Base-by-base conservation (phyloP, 1,284 basidiomycete species). In the Microbotryomycetes sp. region DNA sequence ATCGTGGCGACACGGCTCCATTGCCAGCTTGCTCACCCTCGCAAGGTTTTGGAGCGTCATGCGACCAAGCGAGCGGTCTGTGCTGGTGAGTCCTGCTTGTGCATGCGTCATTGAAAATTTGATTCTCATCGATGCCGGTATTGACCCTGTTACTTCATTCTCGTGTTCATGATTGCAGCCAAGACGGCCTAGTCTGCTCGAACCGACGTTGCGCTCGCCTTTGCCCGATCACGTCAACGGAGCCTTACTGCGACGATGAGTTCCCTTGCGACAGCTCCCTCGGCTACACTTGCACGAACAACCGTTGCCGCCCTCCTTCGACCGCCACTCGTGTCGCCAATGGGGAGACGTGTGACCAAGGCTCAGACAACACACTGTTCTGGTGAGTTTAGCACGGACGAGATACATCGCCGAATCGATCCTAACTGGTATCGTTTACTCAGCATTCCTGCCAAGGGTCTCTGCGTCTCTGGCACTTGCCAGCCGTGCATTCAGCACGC, bases 281-380 rank as follows among this genome's bases (percentile, higher is more conserved):
- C 46, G 67, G 67, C 52, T 68, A 68, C 62, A 55, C 36, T 3
- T 68, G 67, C 50, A 58, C 54, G 30, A 52, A 54, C 51, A 62
- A 56, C n/a, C 64, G 62, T 4, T 68, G 67, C 50, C 54, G 67
- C 3, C 67, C 67, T 19, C 67, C 67, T 6, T 42, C 58, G 2
- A 59, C 58, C 1, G 64, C 67, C 0, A 42, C 59, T 6, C 59
- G 58, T 14, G 67, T 68, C 30, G 58, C 48, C 46, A 56, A 55
- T 22, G 57, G 59, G 16, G 58, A 62, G 19, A 23, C 54, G 0
- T 68, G 67, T 56, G 62, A 68, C 36, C 67, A 68, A 23, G 67
- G 67, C 15, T 23, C 55, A 0, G 64, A 47, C n/a, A 66, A 68
- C 60, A 66, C 64, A 16, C 49, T 50, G 15, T 68, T 68, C 56